Conservation (phyloP, 116 monocot genomes). For the Posidonia oceanica region DNA sequence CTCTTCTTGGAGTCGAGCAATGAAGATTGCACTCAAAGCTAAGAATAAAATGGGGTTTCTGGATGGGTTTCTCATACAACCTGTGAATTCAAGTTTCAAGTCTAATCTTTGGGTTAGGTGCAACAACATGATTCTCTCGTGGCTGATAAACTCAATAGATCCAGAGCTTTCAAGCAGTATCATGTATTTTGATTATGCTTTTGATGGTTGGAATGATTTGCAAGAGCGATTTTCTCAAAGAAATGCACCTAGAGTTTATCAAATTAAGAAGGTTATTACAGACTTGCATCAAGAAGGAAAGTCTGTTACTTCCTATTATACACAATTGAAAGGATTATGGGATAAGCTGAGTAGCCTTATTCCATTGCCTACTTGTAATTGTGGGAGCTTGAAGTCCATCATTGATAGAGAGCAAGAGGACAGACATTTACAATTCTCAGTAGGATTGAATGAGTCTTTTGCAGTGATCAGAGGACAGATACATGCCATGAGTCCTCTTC, state of each 20-base stretch:
- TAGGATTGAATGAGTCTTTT: not conserved
- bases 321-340: too few species aligned
- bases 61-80: not conserved
- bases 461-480: not conserved
- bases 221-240: too few species aligned
- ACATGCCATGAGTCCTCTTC: not conserved
- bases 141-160: not conserved
- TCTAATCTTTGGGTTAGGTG: not conserved
- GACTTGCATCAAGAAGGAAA: too few species aligned
- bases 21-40: not conserved
- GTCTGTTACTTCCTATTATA: too few species aligned
- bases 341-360: too few species aligned
- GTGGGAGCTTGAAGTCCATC: not conserved
- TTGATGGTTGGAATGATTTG: not conserved
- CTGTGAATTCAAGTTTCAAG: too few species aligned
- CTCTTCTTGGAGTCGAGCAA: not conserved
- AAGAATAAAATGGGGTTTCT: not conserved
- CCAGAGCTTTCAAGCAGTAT: not conserved
- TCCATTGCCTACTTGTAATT: too few species aligned
- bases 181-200: too few species aligned
- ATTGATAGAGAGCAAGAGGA: not conserved
- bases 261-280: not conserved
- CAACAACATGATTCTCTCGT: not conserved
- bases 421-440: not conserved
- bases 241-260: too few species aligned